Percentiles rank a stretch among this genome's conserved stretches.
Conservation (phyloP, 495 filamentous ascomycete species). For the Aspergillus funiculosus region DNA sequence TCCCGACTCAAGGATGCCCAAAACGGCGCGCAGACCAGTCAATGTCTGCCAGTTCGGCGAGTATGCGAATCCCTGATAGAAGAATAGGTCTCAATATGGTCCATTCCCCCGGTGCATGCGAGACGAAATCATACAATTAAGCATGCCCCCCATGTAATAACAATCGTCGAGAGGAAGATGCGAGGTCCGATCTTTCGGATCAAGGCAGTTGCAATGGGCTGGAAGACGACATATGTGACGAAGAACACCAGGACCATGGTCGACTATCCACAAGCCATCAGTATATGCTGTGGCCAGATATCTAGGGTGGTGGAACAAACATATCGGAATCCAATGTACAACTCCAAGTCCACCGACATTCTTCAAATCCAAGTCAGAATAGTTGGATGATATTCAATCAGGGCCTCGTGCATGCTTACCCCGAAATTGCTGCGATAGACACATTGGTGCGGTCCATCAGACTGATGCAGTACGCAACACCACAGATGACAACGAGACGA, state of each 20-base stretch:
- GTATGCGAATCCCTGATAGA: constrained; percentile 48
- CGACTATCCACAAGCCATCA: too few species aligned
- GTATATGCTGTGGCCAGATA: too few species aligned
- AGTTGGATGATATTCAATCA: neutral
- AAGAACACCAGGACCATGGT: constrained; percentile 53
- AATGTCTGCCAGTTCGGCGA: constrained; percentile 27
- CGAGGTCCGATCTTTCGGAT: constrained; percentile 51
- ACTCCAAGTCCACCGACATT: neutral
- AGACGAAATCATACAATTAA: constrained; percentile 30
- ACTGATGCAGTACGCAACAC: constrained; percentile 52
- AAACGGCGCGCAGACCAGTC: constrained; percentile 48
- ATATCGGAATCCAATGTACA: constrained; percentile 1
- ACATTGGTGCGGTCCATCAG: constrained; percentile 60
- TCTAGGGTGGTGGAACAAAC: constrained; percentile 2
- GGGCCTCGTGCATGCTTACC: constrained; percentile 1
- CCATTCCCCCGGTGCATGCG: neutral
- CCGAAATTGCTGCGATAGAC: constrained; percentile 49
- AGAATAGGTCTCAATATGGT: constrained; percentile 1
- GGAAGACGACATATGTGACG: constrained; percentile 50
- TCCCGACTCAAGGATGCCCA: constrained; percentile 58
- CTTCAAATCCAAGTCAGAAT: neutral
- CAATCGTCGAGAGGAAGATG: constrained; percentile 41
- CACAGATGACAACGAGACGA: constrained; percentile 50
- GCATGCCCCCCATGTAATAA: constrained; percentile 34
- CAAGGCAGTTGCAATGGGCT: constrained; percentile 46